These are phyloP conservation scores for Ceratocystis ficicola DNA, from an alignment of 2,329 filamentous ascomycete genomes.

Conservation along the genomic window DNA sequence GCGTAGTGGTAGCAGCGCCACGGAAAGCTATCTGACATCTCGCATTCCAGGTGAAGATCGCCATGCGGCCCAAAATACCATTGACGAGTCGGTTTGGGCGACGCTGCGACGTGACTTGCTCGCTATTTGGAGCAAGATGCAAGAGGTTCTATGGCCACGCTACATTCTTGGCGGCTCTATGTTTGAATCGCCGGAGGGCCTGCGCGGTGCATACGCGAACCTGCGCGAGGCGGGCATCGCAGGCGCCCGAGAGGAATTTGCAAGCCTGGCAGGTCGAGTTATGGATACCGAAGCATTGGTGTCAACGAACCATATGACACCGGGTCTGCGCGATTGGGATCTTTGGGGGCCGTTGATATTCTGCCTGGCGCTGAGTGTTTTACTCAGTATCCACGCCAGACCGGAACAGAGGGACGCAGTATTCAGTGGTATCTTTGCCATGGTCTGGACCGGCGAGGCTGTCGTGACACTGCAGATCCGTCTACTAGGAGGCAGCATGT, in stretches of 20 bases:
- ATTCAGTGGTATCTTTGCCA: constrained; percentile 91
- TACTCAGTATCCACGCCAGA: constrained; percentile 72
- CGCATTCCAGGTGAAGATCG: constrained; percentile 88
- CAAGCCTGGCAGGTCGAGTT: constrained; percentile 48
- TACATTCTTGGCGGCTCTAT: constrained; percentile 69
- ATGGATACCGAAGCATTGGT: constrained; percentile 52
- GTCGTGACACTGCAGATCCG: constrained; percentile 98
- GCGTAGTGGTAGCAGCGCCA: constrained; percentile 36
- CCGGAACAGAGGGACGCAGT: constrained; percentile 74
- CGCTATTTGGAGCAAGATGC: constrained; percentile 96
- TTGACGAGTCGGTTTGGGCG: constrained; percentile 95
- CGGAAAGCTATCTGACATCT: constrained; percentile 75
- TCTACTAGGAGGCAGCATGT: constrained; percentile 93
- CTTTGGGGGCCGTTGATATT: constrained; percentile 95
- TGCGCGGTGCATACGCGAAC: constrained; percentile 51
- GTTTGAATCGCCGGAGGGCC: constrained; percentile 42
- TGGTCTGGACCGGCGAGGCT: constrained; percentile 93
- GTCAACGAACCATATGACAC: constrained; percentile 61
- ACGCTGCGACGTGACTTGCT: constrained; percentile 85
- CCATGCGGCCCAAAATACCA: constrained; percentile 76
- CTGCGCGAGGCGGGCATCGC: constrained; percentile 46
- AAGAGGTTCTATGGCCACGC: constrained; percentile 89
- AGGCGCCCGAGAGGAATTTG: constrained; percentile 50
- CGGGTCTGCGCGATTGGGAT: constrained; percentile 91
- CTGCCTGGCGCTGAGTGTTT: constrained; percentile 74